Conservation (phyloP, 352 stramenopile genomes). For the Phytophthora idaei region DNA sequence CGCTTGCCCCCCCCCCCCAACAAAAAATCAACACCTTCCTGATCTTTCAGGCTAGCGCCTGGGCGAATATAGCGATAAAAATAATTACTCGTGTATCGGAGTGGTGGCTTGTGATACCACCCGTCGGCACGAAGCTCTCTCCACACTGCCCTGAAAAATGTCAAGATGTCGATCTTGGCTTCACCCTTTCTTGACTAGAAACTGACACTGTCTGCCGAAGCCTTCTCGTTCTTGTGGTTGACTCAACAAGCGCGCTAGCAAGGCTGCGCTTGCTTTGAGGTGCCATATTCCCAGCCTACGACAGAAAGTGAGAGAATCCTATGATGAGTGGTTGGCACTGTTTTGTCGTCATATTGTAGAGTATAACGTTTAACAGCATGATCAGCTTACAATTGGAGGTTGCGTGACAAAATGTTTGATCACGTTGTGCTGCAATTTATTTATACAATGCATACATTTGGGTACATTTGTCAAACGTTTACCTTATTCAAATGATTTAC, state of each 20-base stretch:
- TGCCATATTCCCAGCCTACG: neutral
- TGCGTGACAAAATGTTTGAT: neutral
- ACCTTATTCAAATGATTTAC: neutral
- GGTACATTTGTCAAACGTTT: neutral
- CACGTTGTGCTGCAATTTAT: neutral
- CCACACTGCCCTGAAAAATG: neutral
- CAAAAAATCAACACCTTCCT: neutral
- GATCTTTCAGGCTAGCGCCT: neutral
- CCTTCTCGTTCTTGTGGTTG: neutral
- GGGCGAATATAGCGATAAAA: neutral
- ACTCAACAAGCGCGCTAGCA: neutral
- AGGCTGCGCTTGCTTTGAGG: neutral
- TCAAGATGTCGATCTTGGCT: neutral
- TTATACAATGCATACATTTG: neutral
- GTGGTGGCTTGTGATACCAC: conserved; percentile 1
- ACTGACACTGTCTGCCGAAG: no score
- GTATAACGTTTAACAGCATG: neutral
- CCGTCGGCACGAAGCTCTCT: conserved; percentile 1
- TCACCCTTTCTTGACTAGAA: neutral
- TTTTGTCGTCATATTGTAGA: neutral
- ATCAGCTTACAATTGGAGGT: neutral
- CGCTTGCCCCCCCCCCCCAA: neutral
- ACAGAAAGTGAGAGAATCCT: no score
- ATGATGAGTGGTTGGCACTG: neutral
- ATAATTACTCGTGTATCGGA: neutral